Conservation (phyloP, 2,329 filamentous ascomycete genomes). For the Trichoderma arundinaceum region DNA sequence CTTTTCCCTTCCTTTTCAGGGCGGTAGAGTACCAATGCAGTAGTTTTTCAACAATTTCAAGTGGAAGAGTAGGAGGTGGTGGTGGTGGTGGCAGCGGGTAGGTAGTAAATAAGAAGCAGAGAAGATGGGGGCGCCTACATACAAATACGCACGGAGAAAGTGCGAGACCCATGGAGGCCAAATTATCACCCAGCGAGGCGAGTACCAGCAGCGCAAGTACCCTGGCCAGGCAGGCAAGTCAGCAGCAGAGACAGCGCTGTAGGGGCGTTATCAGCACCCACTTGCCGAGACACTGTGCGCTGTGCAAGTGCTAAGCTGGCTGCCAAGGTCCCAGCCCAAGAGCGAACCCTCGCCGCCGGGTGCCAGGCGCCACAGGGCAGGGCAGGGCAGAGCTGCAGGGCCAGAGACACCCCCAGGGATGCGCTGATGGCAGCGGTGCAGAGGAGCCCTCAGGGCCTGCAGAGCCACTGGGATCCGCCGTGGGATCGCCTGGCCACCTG, state of each 20-base stretch:
- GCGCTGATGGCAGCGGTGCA: no score
- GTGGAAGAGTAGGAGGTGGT: no score
- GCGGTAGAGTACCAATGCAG: no score
- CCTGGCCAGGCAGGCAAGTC: no score
- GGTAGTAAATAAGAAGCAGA: neutral
- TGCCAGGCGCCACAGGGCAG: constrained; percentile 7
- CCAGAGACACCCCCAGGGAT: neutral
- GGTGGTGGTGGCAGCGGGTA: no score
- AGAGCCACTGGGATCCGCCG: no score
- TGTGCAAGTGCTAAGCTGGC: neutral
- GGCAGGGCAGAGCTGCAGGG: neutral
- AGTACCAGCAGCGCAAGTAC: neutral
- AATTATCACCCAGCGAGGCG: no score
- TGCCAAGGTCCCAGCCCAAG: no score
- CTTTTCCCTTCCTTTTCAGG: no score
- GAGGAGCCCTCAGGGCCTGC: no score
- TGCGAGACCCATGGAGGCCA: no score
- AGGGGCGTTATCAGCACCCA: constrained; percentile 7
- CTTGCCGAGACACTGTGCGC: constrained; percentile 23
- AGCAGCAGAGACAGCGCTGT: constrained; percentile 11
- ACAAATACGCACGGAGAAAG: neutral
- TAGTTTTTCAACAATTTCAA: no score
- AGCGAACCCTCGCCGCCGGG: neutral
- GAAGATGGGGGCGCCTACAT: neutral
- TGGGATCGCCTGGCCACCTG: constrained; percentile 14